Base-by-base conservation (phyloP, 805 yeast species). In the Tetrapisispora pingtungensis region DNA sequence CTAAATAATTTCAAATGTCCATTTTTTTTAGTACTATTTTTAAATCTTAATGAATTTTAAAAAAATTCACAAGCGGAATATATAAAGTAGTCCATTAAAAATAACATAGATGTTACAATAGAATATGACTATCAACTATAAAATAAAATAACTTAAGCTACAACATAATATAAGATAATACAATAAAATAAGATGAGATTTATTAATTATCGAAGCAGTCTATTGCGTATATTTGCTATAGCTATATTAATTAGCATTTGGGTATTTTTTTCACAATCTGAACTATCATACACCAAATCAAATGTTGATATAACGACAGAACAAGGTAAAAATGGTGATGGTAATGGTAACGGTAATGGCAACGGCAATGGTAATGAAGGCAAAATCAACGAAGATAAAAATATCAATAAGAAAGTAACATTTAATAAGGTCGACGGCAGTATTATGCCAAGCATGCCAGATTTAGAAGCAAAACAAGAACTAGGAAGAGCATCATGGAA, bases 361-460 rank as follows among this genome's bases (percentile, higher is more conserved):
- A 18, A 7, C 10, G n/a, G 26, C 26, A 5, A 5, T 10, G 19
- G 19, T 4, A 8, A 24, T 14, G 24, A 14, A 12, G 7, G 20
- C 19, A 34, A 19, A 20, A 12, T 13, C 15, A 35, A 33, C 34
- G 14, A 39, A 27, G 10, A 12, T 17, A 13, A 28, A 7, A 28
- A 28, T 10, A 6, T 7, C 7, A 30, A 22, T 19, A 27, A 33
- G 19, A 34, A 35, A 22, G 33, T 18, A 4, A 36, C 28, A 7
- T 10, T 30, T 1, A 38, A 33, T 12, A 27, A 22, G 27, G 40
- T 37, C 4, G 46, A 43, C n/a, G 43, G 38, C n/a, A 71, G 88
- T 2, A 88, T 88, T 57, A 93, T 93, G 98, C 95, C 95, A 7
- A 77, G 85, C 53, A 88, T 93, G 95, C 84, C 84, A 14, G 90